A percentile compares a stretch with the other conserved stretches of the same genome.
Evolutionary conservation across 805 yeast species (phyloP).

Genomic region (Candida nemodendra): DNA sequence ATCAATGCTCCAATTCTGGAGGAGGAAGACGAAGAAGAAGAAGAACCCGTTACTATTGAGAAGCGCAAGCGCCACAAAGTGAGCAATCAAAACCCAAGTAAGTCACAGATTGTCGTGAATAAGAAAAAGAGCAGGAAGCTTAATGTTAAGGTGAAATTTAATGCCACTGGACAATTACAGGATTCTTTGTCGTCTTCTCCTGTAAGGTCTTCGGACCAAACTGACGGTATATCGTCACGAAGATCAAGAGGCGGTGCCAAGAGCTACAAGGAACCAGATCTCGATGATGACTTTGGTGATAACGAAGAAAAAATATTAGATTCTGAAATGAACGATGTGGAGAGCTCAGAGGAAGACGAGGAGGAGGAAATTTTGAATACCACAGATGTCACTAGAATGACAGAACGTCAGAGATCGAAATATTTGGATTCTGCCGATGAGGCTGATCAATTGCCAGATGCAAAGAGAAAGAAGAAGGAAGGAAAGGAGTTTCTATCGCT

Average conservation of each 20-base stretch:
- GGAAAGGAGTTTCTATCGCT: conserved; percentile 34
- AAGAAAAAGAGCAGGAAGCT: conserved; percentile 32
- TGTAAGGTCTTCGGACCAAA: conserved; percentile 2
- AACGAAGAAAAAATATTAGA: conserved; percentile 23
- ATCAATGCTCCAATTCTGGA: conserved; percentile 8
- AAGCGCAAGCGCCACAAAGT: neutral
- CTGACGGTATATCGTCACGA: conserved; percentile 5
- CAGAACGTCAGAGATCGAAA: conserved; percentile 55
- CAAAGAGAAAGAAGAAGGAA: conserved; percentile 10
- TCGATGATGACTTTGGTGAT: conserved; percentile 23
- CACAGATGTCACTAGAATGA: conserved; percentile 47
- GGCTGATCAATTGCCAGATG: conserved; percentile 12
- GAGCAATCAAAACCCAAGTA: conserved; percentile 1
- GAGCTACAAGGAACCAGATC: conserved; percentile 22
- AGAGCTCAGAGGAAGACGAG: conserved; percentile 29
- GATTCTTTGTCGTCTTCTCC: conserved; percentile 3
- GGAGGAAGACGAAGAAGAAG: conserved; percentile 32
- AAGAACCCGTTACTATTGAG: conserved; percentile 18
- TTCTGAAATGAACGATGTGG: conserved; percentile 9
- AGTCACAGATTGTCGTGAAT: conserved; percentile 2
- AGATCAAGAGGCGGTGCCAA: conserved; percentile 14
- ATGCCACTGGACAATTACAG: conserved; percentile 5
- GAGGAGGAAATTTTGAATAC: conserved; percentile 42
- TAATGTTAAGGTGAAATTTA: conserved; percentile 21
- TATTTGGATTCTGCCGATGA: conserved; percentile 34